A percentile compares a stretch with the other conserved stretches of the same genome.
Evolutionary conservation across 176 grass and related monocot genomes (phyloP).

Genomic region (Eremochloa ophiuroides): DNA sequence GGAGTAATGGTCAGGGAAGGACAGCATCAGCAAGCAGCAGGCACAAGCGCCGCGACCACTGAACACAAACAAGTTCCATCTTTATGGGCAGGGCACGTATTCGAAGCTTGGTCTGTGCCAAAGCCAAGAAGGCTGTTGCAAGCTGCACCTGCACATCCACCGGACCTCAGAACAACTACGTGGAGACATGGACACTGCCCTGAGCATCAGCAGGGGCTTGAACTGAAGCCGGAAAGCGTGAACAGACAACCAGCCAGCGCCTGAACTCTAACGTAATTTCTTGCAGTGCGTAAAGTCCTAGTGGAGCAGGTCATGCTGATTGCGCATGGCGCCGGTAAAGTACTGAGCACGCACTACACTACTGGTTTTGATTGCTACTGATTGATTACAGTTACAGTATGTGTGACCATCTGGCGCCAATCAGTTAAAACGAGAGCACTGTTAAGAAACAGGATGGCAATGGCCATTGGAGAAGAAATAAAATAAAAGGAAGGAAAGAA

Average conservation of each 20-base stretch:
- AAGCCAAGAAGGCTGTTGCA: constrained; percentile 29
- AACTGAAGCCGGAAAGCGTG: constrained; percentile 36
- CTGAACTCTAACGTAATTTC: constrained; percentile 16
- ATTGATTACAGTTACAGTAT: not conserved
- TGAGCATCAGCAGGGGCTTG: not conserved
- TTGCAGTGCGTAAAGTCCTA: constrained; percentile 11
- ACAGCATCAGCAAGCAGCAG: constrained; percentile 36
- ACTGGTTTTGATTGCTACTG: not conserved
- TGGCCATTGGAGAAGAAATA: not conserved
- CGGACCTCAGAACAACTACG: constrained; percentile 23
- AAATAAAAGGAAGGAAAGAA: not conserved
- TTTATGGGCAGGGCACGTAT: constrained; percentile 24
- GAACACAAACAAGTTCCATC: constrained; percentile 23
- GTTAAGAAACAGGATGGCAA: not conserved
- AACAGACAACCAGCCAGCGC: constrained; percentile 28
- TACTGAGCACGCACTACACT: constrained; percentile 26
- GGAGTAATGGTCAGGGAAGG: constrained; percentile 28
- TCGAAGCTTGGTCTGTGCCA: constrained; percentile 9
- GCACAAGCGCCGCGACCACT: constrained; percentile 23
- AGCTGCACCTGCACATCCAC: not conserved
- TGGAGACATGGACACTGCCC: constrained; percentile 3
- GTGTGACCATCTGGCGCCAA: constrained; percentile 1
- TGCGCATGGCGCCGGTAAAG: constrained; percentile 15
- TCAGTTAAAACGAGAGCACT: constrained; percentile 9
- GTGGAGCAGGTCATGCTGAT: not conserved